Conservation (phyloP, 176 grass and related monocot species). For the Poa annua region DNA sequence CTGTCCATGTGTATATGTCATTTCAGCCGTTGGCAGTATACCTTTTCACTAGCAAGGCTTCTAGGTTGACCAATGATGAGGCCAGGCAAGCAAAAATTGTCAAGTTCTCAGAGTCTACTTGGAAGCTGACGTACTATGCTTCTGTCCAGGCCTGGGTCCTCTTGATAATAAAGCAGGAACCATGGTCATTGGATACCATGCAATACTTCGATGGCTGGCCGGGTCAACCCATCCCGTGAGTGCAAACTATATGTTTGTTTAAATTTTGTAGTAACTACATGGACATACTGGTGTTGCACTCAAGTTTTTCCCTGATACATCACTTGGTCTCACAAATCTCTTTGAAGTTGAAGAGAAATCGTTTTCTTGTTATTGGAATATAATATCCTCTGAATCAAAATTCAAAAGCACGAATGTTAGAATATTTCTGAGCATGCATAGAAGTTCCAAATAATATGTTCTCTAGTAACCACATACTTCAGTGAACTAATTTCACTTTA, state of each 20-base stretch:
- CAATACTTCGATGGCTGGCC: constrained; percentile 91
- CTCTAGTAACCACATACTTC: constrained; percentile 1
- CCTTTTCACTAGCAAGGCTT: constrained; percentile 64
- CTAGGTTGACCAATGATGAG: constrained; percentile 66
- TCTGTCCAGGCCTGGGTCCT: constrained; percentile 85
- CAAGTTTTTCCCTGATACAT: neutral
- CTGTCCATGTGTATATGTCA: constrained; percentile 24
- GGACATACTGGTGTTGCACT: neutral
- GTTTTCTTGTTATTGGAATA: neutral
- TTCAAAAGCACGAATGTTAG: neutral
- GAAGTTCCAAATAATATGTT: constrained; percentile 9
- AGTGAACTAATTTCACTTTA: neutral
- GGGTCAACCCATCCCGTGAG: constrained; percentile 74
- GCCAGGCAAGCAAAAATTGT: constrained; percentile 62
- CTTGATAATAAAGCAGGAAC: constrained; percentile 77
- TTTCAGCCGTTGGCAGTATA: constrained; percentile 78
- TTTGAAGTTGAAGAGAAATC: neutral
- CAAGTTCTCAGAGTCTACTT: constrained; percentile 98
- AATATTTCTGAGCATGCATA: constrained; percentile 26
- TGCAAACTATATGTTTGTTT: constrained; percentile 27
- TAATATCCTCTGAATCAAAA: constrained; percentile 16
- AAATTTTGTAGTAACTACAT: neutral
- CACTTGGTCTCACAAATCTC: neutral
- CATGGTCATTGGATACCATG: constrained; percentile 81
- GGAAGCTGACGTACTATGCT: constrained; percentile 96